Base-by-base conservation (phyloP, 75 land plant species). In the Adiantum capillusveneris region DNA sequence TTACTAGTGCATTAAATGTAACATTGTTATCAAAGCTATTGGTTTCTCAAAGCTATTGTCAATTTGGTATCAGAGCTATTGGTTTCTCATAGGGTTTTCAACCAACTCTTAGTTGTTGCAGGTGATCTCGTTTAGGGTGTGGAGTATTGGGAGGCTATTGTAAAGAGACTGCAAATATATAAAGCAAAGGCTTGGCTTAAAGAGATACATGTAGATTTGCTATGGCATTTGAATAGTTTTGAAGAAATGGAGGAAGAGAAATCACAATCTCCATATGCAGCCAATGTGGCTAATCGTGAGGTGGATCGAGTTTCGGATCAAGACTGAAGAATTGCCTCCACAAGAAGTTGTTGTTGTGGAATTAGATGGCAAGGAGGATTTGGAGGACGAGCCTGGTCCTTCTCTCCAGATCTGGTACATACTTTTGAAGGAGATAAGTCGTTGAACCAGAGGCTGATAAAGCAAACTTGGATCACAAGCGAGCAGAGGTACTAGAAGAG, bases 101-200 rank as follows among this genome's bases (percentile, higher is more conserved):
- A n/a, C n/a, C n/a, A n/a, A n/a, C n/a, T n/a, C n/a, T n/a, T n/a
- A n/a, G n/a, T n/a, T n/a, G n/a, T n/a, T n/a, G n/a, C n/a, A n/a
- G n/a, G n/a, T n/a, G n/a, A n/a, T n/a, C n/a, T n/a, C n/a, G n/a
- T n/a, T n/a, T n/a, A 94, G 63, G 85, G 84, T 11, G 98, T 94
- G 36, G 98, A 94, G 54, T 94, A 85, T 52, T 94, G 96, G 96
- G 98, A 94, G 67, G 90, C 91, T 31, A 66, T 94, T 55, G 70
- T 90, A 30, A 90, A 90, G 56, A 83, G 92, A 29, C 77, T 94
- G 6, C 92, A 86, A 42, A 94, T 86, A 52, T 94, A 58, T 72
- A 94, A 94, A 64, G 96, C 96, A n/a, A 17, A 90, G 94, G 90
- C 94, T 39, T 70, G 90, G 39, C 66, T 89, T 60, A 82, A 55